Base-by-base conservation (phyloP, 2,329 filamentous ascomycete species). In the Botrytis fabae region DNA sequence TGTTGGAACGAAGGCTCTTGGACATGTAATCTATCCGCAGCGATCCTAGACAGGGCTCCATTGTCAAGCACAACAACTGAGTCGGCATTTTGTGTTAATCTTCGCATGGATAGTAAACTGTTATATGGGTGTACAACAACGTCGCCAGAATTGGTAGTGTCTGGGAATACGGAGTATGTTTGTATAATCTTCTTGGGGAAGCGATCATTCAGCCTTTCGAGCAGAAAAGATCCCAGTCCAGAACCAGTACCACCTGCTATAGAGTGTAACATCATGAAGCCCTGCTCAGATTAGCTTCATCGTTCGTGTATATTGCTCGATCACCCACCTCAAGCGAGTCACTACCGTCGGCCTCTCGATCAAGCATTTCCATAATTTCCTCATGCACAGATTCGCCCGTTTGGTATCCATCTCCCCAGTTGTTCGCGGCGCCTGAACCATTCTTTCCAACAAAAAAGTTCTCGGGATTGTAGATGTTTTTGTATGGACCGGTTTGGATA, bases 171-270 rank as follows among this genome's bases (percentile, higher is more conserved):
- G 0, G 95, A 98, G 83, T 99, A 99, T 60, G 96, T 98, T 84
- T 99, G 96, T 73, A 99, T 98, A 76, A 99, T 90, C 86, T 99
- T 99, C 85, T 99, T 99, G 51, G 97, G 96, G 78, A 98, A 99
- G 68, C 95, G 89, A 82, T 99, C 96, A 82, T 99, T 99, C 82
- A 99, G 90, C 76, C 94, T 89, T 83, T 99, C 97, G 28, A 99
- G 89, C 75, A 99, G 88, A 81, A 97, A 99, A 42, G 94, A 97
- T 38, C 96, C 96, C 63, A 99, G 84, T n/a, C 96, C 96, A 35
- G 95, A 98, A 14, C 96, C 96, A 28, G 96, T 99, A 73, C 96
- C 96, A 75, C 96, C 96, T 61, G 96, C 97, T 80, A 99, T 99
- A 4, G 96, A 98, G 82, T 99, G 96, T 76, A 99, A 87, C 83